These are phyloP conservation scores for Echeveria elegans DNA, from an alignment of 164 flowering plant species.

Conservation along the genomic window DNA sequence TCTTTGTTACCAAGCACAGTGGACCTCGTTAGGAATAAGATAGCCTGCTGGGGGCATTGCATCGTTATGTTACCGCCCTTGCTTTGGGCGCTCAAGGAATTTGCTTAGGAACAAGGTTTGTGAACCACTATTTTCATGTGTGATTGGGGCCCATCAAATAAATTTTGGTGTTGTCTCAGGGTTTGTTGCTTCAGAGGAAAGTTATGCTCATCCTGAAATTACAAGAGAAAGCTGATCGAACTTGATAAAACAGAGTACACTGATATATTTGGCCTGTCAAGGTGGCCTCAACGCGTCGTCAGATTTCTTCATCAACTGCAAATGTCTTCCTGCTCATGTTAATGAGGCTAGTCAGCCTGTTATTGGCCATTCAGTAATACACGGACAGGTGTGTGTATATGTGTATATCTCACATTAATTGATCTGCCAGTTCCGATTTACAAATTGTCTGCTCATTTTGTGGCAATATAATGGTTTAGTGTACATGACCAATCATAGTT, in stretches of 20 bases:
- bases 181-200: constrained; percentile 83
- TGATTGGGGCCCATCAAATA: not conserved
- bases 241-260: constrained; percentile 59
- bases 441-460: no score
- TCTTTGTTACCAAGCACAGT: constrained; percentile 71
- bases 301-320: constrained; percentile 49
- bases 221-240: constrained; percentile 68
- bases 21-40: constrained; percentile 52
- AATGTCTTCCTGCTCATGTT: constrained; percentile 46
- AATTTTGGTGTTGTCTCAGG: constrained; percentile 23
- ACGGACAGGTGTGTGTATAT: constrained; percentile 47
- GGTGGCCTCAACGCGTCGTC: constrained; percentile 90
- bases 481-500: not conserved
- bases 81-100: constrained; percentile 88
- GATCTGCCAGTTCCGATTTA: not conserved
- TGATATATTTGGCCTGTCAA: constrained; percentile 64
- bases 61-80: constrained; percentile 89
- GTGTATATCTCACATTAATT: not conserved
- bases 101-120: constrained; percentile 70
- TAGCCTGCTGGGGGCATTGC: constrained; percentile 91
- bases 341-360: constrained; percentile 60
- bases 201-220: constrained; percentile 78
- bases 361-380: constrained; percentile 64
- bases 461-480: not conserved
- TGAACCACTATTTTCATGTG: not conserved